Conservation (phyloP, 208 protist species). For the Acanthamoeba sp. region DNA sequence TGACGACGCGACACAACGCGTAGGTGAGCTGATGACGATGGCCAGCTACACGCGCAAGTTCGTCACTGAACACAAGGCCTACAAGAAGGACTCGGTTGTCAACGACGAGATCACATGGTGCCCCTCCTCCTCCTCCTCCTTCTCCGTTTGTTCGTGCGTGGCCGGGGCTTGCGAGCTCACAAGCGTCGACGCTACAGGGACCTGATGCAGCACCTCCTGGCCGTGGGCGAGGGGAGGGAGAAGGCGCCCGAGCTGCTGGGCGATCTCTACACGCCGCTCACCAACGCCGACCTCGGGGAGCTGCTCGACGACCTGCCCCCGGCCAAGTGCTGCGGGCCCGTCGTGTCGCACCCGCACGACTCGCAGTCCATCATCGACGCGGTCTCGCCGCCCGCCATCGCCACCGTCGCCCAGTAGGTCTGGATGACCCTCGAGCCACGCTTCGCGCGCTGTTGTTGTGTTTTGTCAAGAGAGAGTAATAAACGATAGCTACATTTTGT, state of each 20-base stretch:
- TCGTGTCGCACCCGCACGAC: neutral
- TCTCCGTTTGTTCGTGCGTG: too few species aligned
- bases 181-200: conserved; percentile 85
- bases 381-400: neutral
- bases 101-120: conserved; percentile 89
- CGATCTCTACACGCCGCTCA: conserved; percentile 8
- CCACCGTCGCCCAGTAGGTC: neutral
- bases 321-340: neutral
- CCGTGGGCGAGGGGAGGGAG: conserved; percentile 15
- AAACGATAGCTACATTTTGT: too few species aligned
- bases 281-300: neutral
- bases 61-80: conserved; percentile 95
- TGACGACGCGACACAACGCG: too few species aligned
- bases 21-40: conserved; percentile 93
- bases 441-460: too few species aligned
- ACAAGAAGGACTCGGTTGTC: conserved; percentile 96
- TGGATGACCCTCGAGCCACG: too few species aligned
- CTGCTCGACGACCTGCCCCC: neutral
- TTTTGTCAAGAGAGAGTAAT: too few species aligned
- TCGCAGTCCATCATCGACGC: neutral
- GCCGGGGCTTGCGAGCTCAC: too few species aligned
- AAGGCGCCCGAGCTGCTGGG: conserved; percentile 66
- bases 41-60: conserved; percentile 96
- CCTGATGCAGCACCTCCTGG: conserved; percentile 81
- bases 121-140: neutral